Evolutionary conservation across 2,329 filamentous ascomycete genomes (phyloP), one percentile per base, ranked within the genome.

Genomic region (Penicillium sp.): DNA sequence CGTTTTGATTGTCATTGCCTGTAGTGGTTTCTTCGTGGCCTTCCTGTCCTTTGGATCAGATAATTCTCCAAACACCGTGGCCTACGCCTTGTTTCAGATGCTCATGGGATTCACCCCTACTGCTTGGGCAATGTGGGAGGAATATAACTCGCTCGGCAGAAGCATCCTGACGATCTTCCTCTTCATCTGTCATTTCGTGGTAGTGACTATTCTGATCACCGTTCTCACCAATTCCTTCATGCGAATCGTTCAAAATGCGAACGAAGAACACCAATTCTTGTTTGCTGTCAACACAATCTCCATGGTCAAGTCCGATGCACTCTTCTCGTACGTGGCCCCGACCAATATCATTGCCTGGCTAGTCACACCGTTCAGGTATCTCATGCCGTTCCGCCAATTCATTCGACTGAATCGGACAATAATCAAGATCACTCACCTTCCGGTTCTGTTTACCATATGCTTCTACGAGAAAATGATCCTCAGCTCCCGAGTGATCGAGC

Each of bases 221-320:
- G 94, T 98, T n/a, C 77, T 98, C 63, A 96, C 93, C 5, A 97
- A 97, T 73, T 96, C 92, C 0, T 98, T 97, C 80, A 96, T 96
- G 90, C 88, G 90, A 1, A 94, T 97, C 73, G 92, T 95, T 2
- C 92, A 92, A 55, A 97, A 97, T 72, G 93, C 93, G 7, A 92
- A 92, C 57, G 90, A 97, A 74, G 94, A 97, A 77, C 93, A 97
- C 69, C 87, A 89, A 66, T 97, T 97, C 73, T 79, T 97, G 2
- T 97, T 98, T 72, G 94, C 94, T 0, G 93, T 98, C 75, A 98
- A 97, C 73, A 96, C 94, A 4, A 96, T 97, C 53, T 96, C 92
- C 4, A 96, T 97, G 91, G 94, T 97, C 66, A 98, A 97, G 76
- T 97, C 95, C n/a, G 94, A 98, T 74, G 91, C 93, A 0, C 81